Base-by-base conservation (phyloP, 78 protist genomes). In the Speleostelium caveatum region DNA sequence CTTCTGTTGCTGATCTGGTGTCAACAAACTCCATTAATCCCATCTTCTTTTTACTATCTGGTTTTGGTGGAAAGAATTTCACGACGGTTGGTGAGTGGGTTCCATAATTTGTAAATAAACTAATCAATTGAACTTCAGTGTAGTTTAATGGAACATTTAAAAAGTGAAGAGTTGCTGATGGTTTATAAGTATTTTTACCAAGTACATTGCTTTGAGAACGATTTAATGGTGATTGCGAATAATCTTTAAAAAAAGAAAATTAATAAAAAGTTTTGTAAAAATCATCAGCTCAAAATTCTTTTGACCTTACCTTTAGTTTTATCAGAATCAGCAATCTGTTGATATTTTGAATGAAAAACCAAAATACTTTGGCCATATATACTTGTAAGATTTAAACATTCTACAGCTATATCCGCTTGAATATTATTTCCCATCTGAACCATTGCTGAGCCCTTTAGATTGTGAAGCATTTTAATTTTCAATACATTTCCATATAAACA, bases 401-500 rank as follows among this genome's bases (percentile, higher is more conserved):
- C 77, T 21, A 68, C 42, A 10, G 93, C 93, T 58, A 75, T 67
- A 22, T 71, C 80, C 8, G 93, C 93, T 68, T 69, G 75, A 39
- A 86, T 53, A 22, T 51, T 45, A 59, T 71, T 77, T 16, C 39
- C 62, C 83, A 86, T 61, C 60, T 86, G 93, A 36, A 86, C 74
- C 93, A 86, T 73, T 17, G 93, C 93, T 26, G 59, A 35, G 22
- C 80, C 63, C 62, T 86, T 86, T 30, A 76, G 41, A 60, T 36
- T 62, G 42, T 76, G 87, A 19, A 86, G 78, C 76, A 75, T 76
- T 36, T 86, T 86, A 32, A 86, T 73, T 41, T 86, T 86, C 7
- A 86, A 6, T 8, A 86, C 83, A 49, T 73, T 86, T 12, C 93
- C 93, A 61, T 86, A 86, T 56, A 86, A 83, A 86, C 93, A 86